phyloP scores from a whole-genome alignment of 2,329 filamentous ascomycete genomes.

The Fusarium algeriense region DNA sequence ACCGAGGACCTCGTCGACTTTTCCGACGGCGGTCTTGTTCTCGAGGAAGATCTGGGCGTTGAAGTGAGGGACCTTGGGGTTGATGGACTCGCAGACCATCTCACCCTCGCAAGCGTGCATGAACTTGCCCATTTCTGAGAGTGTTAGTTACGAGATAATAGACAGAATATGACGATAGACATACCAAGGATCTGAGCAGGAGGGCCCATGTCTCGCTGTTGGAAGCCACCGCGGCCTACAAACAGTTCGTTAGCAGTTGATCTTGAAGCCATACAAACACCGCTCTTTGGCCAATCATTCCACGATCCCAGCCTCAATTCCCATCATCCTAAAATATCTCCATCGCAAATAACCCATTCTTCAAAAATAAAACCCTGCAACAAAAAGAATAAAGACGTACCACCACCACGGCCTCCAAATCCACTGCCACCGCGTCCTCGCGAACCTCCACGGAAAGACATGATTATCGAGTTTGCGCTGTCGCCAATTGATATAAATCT shows the following conservation, averaged over 20 bases:
- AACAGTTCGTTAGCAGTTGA: conserved; percentile 28
- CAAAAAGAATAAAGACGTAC: conserved; percentile 41
- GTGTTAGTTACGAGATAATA: conserved; percentile 12
- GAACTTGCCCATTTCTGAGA: conserved; percentile 89
- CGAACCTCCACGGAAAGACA: conserved; percentile 57
- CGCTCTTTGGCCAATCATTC: neutral
- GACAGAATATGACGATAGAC: conserved; percentile 13
- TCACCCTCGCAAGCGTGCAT: conserved; percentile 96
- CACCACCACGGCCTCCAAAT: conserved; percentile 54
- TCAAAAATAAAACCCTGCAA: neutral
- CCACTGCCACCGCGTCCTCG: conserved; percentile 53
- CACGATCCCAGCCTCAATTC: neutral
- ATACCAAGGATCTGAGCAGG: conserved; percentile 55
- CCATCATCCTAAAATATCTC: neutral
- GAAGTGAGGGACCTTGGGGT: conserved; percentile 98
- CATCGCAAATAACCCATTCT: neutral
- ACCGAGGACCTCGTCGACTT: conserved; percentile 97
- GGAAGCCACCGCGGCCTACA: conserved; percentile 55
- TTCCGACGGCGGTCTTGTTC: conserved; percentile 97
- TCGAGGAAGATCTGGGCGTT: conserved; percentile 99
- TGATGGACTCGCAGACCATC: conserved; percentile 96
- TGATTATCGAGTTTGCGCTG: conserved; percentile 39
- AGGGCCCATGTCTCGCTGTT: conserved; percentile 56
- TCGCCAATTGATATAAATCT: conserved; percentile 21
- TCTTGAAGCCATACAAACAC: neutral